A percentile compares a stretch with the other conserved stretches of the same genome.
phyloP scores from a whole-genome alignment of 2,329 filamentous ascomycete genomes.

The Trichoderma oligosporum region DNA sequence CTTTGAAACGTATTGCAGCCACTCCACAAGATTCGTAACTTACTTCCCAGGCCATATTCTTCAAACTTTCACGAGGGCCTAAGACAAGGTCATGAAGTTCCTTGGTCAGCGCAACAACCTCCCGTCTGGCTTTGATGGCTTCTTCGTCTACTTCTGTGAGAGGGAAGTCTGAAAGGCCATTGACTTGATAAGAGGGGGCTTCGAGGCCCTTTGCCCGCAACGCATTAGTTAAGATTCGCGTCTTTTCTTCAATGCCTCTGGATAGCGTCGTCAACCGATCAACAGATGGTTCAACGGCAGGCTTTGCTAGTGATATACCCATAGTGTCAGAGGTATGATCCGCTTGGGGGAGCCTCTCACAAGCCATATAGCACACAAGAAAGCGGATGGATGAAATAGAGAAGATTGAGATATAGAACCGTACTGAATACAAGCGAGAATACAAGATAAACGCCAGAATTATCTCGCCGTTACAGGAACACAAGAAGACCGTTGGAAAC shows the following conservation, averaged over 20 bases:
- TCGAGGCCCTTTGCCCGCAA: constrained; percentile 22
- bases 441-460: background rate
- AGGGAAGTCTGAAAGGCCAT: constrained; percentile 24
- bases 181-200: constrained; percentile 23
- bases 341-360: too few relatives aligned
- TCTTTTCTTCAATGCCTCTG: constrained; percentile 23
- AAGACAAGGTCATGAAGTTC: constrained; percentile 25
- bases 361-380: too few relatives aligned
- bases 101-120: constrained; percentile 25
- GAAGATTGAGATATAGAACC: background rate
- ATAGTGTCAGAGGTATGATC: background rate
- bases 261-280: constrained; percentile 22
- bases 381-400: background rate
- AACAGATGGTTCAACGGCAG: constrained; percentile 14
- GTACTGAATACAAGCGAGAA: background rate
- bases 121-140: constrained; percentile 18
- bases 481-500: too few relatives aligned
- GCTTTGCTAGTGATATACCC: constrained; percentile 9
- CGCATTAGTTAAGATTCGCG: constrained; percentile 19
- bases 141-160: constrained; percentile 16
- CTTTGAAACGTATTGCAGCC: too few relatives aligned
- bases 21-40: constrained; percentile 10
- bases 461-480: background rate
- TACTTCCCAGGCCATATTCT: constrained; percentile 30
- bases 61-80: constrained; percentile 25